These are phyloP conservation scores for Leccinum aurantiacum DNA, from an alignment of 768 basidiomycete species.

Conservation along the genomic window DNA sequence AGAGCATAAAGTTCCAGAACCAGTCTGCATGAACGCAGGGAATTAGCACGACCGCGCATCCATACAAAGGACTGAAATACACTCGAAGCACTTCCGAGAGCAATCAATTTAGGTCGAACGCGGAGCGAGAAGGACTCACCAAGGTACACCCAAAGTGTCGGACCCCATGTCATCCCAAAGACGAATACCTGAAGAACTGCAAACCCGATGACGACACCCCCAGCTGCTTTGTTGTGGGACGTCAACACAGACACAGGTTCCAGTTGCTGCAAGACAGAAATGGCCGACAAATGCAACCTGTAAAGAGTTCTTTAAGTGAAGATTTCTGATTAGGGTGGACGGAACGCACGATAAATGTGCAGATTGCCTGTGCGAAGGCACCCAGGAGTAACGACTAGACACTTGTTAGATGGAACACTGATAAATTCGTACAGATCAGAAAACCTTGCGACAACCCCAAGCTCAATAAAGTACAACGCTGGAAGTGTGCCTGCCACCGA, in stretches of 20 bases:
- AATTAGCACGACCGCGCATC: conserved; percentile 5
- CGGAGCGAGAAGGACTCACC: conserved; percentile 82
- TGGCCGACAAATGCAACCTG: conserved; percentile 74
- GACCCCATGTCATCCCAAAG: conserved; percentile 76
- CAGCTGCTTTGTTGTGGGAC: conserved; percentile 55
- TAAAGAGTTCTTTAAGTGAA: background rate
- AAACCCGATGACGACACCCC: conserved; percentile 69
- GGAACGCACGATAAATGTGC: no score
- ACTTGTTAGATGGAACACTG: no score
- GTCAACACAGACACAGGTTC: conserved; percentile 50
- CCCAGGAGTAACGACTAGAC: no score
- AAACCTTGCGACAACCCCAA: no score
- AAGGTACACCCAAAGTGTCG: conserved; percentile 73
- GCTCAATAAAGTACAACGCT: no score
- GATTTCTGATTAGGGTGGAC: no score
- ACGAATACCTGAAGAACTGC: conserved; percentile 75
- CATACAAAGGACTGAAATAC: background rate
- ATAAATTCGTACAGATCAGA: no score
- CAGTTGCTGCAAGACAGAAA: conserved; percentile 55
- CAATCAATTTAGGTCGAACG: conserved; percentile 75
- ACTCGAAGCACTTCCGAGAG: conserved; percentile 63
- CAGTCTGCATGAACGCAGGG: conserved; percentile 39
- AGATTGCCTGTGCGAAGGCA: no score
- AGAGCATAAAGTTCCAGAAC: conserved; percentile 76
- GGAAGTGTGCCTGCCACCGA: no score